phyloP scores from a whole-genome alignment of 1,139 yeast genomes.

The Arxiozyma telluris region DNA sequence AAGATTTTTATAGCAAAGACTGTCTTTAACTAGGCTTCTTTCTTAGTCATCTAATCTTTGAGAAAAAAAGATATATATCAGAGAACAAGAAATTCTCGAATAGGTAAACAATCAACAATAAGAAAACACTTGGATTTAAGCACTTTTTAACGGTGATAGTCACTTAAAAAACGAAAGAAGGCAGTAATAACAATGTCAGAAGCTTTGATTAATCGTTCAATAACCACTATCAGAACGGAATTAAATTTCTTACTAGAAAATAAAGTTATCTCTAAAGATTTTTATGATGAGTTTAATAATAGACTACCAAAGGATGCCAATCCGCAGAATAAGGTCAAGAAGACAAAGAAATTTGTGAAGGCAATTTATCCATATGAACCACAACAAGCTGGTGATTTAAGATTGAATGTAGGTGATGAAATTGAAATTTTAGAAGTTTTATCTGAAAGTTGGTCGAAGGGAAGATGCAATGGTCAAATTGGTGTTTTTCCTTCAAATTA shows the following conservation, averaged over 20 bases:
- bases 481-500: conserved; percentile 88
- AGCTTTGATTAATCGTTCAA: conserved; percentile 55
- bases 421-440: conserved; percentile 59
- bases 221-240: conserved; percentile 62
- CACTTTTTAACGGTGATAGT: background rate
- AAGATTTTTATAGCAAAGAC: background rate
- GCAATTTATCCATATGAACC: conserved; percentile 61
- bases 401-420: conserved; percentile 52
- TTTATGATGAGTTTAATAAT: conserved; percentile 42
- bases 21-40: background rate
- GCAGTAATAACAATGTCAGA: conserved; percentile 2
- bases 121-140: background rate
- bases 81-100: too few species aligned
- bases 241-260: conserved; percentile 73
- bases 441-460: conserved; percentile 86
- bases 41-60: background rate
- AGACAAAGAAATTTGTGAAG: conserved; percentile 36
- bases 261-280: conserved; percentile 55
- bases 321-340: background rate
- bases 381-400: conserved; percentile 61
- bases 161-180: too few species aligned
- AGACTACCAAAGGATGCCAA: conserved; percentile 53
- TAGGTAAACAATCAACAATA: background rate
- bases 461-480: conserved; percentile 43
- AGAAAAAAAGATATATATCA: too few species aligned